Evolutionary conservation across 2,329 filamentous ascomycete genomes (phyloP).

Genomic region (Macroventuria anomochaeta): DNA sequence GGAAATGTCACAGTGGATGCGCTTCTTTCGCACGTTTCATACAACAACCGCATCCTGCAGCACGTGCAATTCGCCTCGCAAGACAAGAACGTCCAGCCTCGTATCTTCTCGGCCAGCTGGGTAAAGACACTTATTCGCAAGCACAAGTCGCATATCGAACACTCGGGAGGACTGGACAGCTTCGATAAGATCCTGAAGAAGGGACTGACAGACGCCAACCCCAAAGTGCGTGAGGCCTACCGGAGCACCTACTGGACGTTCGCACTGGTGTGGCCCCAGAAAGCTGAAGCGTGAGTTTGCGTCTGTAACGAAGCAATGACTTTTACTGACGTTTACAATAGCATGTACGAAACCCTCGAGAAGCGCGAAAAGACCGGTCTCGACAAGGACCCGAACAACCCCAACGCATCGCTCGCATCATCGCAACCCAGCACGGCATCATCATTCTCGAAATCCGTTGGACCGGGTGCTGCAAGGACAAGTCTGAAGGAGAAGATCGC

Average conservation of each 20-base stretch:
- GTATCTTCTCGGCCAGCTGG: conserved; percentile 81
- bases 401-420: conserved; percentile 62
- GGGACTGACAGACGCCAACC: conserved; percentile 87
- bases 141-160: conserved; percentile 84
- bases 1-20: conserved; percentile 82
- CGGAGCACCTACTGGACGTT: conserved; percentile 88
- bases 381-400: conserved; percentile 83
- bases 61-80: conserved; percentile 82
- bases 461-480: conserved; percentile 55
- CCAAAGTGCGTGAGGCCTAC: conserved; percentile 85
- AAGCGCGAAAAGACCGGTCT: conserved; percentile 78
- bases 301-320: neutral
- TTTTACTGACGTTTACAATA: conserved; percentile 46
- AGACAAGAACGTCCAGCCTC: conserved; percentile 91
- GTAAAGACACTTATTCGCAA: conserved; percentile 81
- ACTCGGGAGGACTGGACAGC: conserved; percentile 79
- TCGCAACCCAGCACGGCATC: conserved; percentile 56
- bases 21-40: conserved; percentile 80
- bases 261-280: conserved; percentile 75
- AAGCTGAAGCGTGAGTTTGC: conserved; percentile 71
- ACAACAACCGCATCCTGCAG: conserved; percentile 80
- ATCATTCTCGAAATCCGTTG: conserved; percentile 54
- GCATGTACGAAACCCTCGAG: conserved; percentile 81
- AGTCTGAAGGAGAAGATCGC: conserved; percentile 83
- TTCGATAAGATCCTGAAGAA: conserved; percentile 90